phyloP scores from a whole-genome alignment of 352 stramenopile species.

The Aphanomyces euteiches region DNA sequence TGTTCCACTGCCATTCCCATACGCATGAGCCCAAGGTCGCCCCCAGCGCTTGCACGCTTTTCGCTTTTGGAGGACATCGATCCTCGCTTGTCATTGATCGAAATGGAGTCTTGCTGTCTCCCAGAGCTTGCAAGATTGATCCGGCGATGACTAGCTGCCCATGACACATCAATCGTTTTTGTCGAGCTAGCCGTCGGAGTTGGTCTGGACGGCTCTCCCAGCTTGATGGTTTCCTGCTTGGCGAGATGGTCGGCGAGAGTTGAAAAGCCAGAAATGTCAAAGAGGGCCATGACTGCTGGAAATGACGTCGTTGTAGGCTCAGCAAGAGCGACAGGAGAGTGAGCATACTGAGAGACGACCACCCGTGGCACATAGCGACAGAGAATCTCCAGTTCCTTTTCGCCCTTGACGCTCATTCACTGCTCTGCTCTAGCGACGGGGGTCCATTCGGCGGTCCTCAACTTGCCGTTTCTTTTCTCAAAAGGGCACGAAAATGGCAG shows the following conservation, averaged over 20 bases:
- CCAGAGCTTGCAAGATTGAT: slow-evolving; percentile 6
- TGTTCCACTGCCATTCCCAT: slow-evolving; percentile 62
- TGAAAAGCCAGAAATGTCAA: slow-evolving; percentile 85
- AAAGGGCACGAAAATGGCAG: too few species aligned
- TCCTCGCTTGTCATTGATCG: slow-evolving; percentile 14
- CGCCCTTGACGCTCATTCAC: slow-evolving; percentile 5
- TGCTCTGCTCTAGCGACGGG: not conserved
- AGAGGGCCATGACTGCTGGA: slow-evolving; percentile 65
- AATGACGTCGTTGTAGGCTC: slow-evolving; percentile 51
- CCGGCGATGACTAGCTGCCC: slow-evolving; percentile 14
- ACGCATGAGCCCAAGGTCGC: slow-evolving; percentile 6
- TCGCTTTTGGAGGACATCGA: not conserved
- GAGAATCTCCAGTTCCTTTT: slow-evolving; percentile 54
- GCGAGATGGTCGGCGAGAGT: slow-evolving; percentile 57
- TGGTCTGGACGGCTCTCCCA: not conserved
- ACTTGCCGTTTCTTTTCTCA: too few species aligned
- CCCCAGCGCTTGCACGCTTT: not conserved
- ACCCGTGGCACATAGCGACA: slow-evolving; percentile 70
- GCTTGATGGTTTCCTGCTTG: slow-evolving; percentile 32
- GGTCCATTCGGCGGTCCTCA: too few species aligned
- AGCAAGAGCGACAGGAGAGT: slow-evolving; percentile 43
- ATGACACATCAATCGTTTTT: slow-evolving; percentile 17
- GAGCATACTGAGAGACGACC: slow-evolving; percentile 58
- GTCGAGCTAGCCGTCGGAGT: not conserved
- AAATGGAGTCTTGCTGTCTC: not conserved